Evolutionary conservation across 164 flowering plant genomes (phyloP).

Genomic region (Nelumbo lutea): DNA sequence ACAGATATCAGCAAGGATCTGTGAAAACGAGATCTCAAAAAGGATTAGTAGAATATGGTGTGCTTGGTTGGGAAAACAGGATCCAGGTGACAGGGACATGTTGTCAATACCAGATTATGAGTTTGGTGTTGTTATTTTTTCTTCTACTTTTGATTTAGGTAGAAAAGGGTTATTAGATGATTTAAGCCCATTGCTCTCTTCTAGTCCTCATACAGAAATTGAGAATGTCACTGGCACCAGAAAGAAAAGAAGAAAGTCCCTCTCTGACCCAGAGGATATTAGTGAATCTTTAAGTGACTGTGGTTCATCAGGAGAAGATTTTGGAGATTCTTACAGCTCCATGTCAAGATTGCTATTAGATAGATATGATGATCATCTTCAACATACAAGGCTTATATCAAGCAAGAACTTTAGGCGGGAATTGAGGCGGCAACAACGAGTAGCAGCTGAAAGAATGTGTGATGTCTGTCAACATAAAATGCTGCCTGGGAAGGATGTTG

Average conservation of each 20-base stretch:
- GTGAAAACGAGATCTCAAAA: constrained; percentile 20
- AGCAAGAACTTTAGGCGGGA: constrained; percentile 57
- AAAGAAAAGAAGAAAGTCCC: constrained; percentile 44
- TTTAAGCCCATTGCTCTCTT: constrained; percentile 27
- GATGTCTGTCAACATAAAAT: constrained; percentile 79
- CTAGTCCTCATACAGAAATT: constrained; percentile 23
- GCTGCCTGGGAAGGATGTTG: constrained; percentile 90
- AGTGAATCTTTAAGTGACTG: constrained; percentile 32
- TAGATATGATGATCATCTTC: constrained; percentile 34
- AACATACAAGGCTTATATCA: constrained; percentile 29
- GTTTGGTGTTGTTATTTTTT: constrained; percentile 61
- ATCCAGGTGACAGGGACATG: constrained; percentile 17
- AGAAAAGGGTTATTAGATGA: constrained; percentile 45
- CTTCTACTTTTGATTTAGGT: constrained; percentile 56
- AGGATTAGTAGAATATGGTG: constrained; percentile 76
- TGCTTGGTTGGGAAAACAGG: constrained; percentile 70
- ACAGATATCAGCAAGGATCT: constrained; percentile 50
- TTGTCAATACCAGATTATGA: constrained; percentile 44
- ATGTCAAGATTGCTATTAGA: constrained; percentile 22
- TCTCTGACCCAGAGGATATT: constrained; percentile 70
- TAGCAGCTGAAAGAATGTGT: constrained; percentile 72
- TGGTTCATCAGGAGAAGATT: constrained; percentile 52
- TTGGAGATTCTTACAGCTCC: constrained; percentile 24
- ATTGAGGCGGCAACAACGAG: constrained; percentile 56
- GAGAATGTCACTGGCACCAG: constrained; percentile 19